phyloP scores from a whole-genome alignment of 1,139 yeast genomes.

The Wickerhamomyces sp. region DNA sequence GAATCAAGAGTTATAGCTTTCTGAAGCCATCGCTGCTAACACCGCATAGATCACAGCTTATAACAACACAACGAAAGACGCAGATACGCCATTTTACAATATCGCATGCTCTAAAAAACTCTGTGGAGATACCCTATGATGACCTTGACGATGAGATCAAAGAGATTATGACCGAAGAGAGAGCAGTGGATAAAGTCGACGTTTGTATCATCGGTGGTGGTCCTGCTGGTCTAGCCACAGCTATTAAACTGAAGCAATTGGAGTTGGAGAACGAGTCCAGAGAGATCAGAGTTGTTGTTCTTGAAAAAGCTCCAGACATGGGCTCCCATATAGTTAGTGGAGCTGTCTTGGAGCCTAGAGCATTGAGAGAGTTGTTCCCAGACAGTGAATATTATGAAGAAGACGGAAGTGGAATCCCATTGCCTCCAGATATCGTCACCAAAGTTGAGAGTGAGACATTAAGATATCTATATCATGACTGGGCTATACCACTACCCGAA shows the following conservation, averaged over 20 bases:
- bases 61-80: neutral
- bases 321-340: constrained; percentile 92
- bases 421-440: constrained; percentile 72
- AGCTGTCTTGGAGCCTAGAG: constrained; percentile 87
- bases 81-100: neutral
- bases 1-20: too few species aligned
- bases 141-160: constrained; percentile 41
- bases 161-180: constrained; percentile 46
- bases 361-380: constrained; percentile 81
- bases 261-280: constrained; percentile 59
- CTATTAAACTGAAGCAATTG: constrained; percentile 79
- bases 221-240: constrained; percentile 95
- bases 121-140: constrained; percentile 28
- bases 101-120: constrained; percentile 5
- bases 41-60: neutral
- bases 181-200: constrained; percentile 83
- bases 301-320: constrained; percentile 90
- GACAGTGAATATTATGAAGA: constrained; percentile 50
- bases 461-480: constrained; percentile 56
- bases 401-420: constrained; percentile 58
- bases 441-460: constrained; percentile 65
- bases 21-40: too few species aligned
- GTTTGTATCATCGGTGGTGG: constrained; percentile 98
- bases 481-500: constrained; percentile 72
- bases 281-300: constrained; percentile 74